Conservation (phyloP, 768 basidiomycete genomes). For the Leccinum truebloodii region DNA sequence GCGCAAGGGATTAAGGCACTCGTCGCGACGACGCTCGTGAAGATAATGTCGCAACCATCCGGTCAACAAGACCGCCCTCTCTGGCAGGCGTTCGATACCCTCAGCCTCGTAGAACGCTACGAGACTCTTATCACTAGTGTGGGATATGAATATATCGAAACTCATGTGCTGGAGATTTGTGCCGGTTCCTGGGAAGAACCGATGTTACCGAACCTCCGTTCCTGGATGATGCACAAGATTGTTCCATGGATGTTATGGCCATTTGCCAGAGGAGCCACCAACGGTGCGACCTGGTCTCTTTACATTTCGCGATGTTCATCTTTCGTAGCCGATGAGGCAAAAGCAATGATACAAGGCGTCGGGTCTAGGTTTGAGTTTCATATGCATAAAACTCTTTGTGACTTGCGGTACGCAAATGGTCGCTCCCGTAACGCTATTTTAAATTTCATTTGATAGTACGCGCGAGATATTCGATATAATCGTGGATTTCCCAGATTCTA, state of each 20-base stretch:
- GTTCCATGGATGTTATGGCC: constrained; percentile 85
- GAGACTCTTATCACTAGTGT: constrained; percentile 82
- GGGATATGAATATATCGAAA: constrained; percentile 84
- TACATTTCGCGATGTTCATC: constrained; percentile 6
- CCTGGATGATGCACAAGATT: constrained; percentile 80
- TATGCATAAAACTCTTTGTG: constrained; percentile 87
- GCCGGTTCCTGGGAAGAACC: constrained; percentile 68
- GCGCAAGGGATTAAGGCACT: constrained; percentile 67
- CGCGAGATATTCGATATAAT: constrained; percentile 95
- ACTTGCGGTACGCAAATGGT: constrained; percentile 64
- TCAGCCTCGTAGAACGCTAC: constrained; percentile 80
- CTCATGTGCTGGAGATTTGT: constrained; percentile 65
- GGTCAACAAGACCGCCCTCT: constrained; percentile 38
- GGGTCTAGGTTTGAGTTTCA: constrained; percentile 89
- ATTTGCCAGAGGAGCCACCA: constrained; percentile 68
- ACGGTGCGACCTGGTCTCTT: constrained; percentile 39
- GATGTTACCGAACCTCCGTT: constrained; percentile 58
- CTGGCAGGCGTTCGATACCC: constrained; percentile 63
- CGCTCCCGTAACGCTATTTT: constrained; percentile 2
- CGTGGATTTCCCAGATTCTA: constrained; percentile 89
- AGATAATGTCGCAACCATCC: constrained; percentile 23
- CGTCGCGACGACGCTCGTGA: constrained; percentile 54
- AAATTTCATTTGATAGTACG: constrained; percentile 42
- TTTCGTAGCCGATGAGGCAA: constrained; percentile 63
- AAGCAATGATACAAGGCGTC: constrained; percentile 71